Conservation (phyloP, 192 early-diverging fungal genomes). For the Rhizophagus prolifer region DNA sequence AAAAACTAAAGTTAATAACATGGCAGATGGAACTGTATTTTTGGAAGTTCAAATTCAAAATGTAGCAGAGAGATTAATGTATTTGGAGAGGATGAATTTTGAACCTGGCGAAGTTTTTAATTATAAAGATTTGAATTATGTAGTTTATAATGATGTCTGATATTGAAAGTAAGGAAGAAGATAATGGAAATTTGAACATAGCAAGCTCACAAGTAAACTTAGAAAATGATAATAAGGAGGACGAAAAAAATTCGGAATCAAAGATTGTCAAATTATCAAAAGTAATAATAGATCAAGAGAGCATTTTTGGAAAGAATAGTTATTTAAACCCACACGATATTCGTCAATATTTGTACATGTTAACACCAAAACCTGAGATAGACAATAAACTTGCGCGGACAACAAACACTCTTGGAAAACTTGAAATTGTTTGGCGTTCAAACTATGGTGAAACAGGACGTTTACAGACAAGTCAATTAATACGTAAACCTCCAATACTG, state of each 20-base stretch:
- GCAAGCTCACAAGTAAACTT: neutral
- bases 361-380: conserved; percentile 59
- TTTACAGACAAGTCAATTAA: conserved; percentile 89
- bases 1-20: conserved; percentile 93
- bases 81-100: conserved; percentile 84
- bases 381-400: conserved; percentile 63
- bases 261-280: neutral
- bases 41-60: conserved; percentile 96
- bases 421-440: conserved; percentile 96
- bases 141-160: conserved; percentile 27
- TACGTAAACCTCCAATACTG: conserved; percentile 75
- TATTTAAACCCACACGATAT: conserved; percentile 77
- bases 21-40: conserved; percentile 66
- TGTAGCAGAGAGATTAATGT: conserved; percentile 74
- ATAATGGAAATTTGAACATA: neutral
- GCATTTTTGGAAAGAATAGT: conserved; percentile 53
- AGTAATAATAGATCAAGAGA: conserved; percentile 12
- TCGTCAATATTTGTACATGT: conserved; percentile 88
- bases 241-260: neutral
- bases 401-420: conserved; percentile 83
- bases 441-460: conserved; percentile 85
- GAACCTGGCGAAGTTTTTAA: conserved; percentile 76
- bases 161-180: neutral
- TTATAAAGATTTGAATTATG: conserved; percentile 64
- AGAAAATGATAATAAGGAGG: neutral